These are phyloP conservation scores for Lentinus brumalis DNA, from an alignment of 768 basidiomycete species.

Conservation along the genomic window DNA sequence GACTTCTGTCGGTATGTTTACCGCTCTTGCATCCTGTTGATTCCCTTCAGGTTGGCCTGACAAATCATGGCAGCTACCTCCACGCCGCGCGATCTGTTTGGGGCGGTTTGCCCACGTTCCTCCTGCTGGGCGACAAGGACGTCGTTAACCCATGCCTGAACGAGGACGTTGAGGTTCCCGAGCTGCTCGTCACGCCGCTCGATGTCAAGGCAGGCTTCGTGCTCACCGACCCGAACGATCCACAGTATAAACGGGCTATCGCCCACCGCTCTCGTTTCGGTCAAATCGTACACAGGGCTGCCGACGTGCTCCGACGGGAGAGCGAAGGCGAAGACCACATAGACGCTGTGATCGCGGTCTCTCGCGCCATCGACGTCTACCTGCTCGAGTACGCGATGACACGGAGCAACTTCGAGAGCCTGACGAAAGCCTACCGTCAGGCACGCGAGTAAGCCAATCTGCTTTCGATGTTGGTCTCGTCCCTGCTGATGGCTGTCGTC, in stretches of 20 bases:
- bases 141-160: slow-evolving; percentile 61
- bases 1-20: slow-evolving; percentile 77
- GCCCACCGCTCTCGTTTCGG: slow-evolving; percentile 67
- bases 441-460: slow-evolving; percentile 53
- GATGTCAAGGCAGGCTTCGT: slow-evolving; percentile 75
- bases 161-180: slow-evolving; percentile 63
- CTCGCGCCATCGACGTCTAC: slow-evolving; percentile 74
- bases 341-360: slow-evolving; percentile 77
- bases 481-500: not conserved
- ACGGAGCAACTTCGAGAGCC: slow-evolving; percentile 55
- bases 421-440: slow-evolving; percentile 69
- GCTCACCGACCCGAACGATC: slow-evolving; percentile 71
- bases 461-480: no score
- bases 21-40: not conserved
- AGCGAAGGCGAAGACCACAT: slow-evolving; percentile 79
- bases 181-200: slow-evolving; percentile 65
- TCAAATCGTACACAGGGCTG: slow-evolving; percentile 64
- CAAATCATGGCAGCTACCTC: slow-evolving; percentile 51
- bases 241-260: slow-evolving; percentile 67
- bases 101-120: slow-evolving; percentile 73
- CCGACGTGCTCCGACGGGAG: slow-evolving; percentile 60
- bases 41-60: not conserved
- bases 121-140: slow-evolving; percentile 57
- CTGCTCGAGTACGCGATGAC: slow-evolving; percentile 71
- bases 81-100: slow-evolving; percentile 76